These are phyloP conservation scores for Phytopythium boreale DNA, from an alignment of 352 stramenopile species.

Conservation along the genomic window DNA sequence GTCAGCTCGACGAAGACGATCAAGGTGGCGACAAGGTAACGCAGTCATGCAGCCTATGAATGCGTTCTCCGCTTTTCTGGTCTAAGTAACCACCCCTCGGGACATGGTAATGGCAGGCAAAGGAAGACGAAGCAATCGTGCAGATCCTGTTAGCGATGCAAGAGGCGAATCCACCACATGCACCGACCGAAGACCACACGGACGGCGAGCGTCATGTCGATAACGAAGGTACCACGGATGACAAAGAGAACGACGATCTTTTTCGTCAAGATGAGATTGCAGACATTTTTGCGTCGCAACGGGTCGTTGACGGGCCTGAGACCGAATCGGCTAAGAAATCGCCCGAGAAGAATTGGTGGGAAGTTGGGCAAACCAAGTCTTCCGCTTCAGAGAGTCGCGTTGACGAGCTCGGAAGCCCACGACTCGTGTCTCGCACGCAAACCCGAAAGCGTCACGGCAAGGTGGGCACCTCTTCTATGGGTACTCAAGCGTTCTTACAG, in stretches of 20 bases:
- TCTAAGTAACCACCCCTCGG: background rate
- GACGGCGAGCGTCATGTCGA: slow-evolving; percentile 17
- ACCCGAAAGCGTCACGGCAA: slow-evolving; percentile 13
- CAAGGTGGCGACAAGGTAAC: slow-evolving; percentile 19
- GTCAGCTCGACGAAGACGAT: slow-evolving; percentile 25
- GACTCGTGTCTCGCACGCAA: slow-evolving; percentile 22
- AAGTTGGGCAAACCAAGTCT: slow-evolving; percentile 36
- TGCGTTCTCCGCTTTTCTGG: background rate
- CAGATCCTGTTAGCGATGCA: slow-evolving; percentile 53
- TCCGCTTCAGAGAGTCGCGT: slow-evolving; percentile 29
- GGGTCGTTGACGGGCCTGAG: slow-evolving; percentile 18
- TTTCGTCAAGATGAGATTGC: slow-evolving; percentile 42
- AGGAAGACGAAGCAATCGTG: slow-evolving; percentile 52
- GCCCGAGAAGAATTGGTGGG: slow-evolving; percentile 41
- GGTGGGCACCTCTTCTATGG: slow-evolving; percentile 38
- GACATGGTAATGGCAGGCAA: background rate
- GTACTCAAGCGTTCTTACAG: background rate
- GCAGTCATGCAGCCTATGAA: slow-evolving; percentile 6
- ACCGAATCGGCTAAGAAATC: slow-evolving; percentile 7
- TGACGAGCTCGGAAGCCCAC: slow-evolving; percentile 49
- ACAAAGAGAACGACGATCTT: slow-evolving; percentile 18
- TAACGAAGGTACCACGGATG: slow-evolving; percentile 19
- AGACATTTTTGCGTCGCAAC: slow-evolving; percentile 70
- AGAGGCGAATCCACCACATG: slow-evolving; percentile 14
- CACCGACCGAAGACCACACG: slow-evolving; percentile 11